These are phyloP conservation scores for Sarcocystis neurona DNA, from an alignment of 169 alveolate species.

Conservation along the genomic window DNA sequence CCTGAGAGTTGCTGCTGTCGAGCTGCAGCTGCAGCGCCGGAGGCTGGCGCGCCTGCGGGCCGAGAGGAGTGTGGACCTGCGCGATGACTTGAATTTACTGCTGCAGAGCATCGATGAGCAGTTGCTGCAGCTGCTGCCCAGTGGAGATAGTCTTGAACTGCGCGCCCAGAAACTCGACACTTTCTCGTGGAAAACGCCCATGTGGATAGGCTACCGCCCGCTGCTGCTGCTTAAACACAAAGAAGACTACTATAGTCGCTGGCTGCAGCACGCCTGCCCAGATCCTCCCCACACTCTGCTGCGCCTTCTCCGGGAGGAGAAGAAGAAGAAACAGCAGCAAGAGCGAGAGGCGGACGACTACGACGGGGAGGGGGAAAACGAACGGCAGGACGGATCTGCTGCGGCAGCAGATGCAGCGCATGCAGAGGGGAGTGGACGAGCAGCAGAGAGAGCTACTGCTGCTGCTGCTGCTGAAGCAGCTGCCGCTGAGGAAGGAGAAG, in stretches of 20 bases:
- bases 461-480: neutral
- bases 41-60: conserved; percentile 16
- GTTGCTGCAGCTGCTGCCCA: neutral
- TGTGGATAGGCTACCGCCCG: conserved; percentile 35
- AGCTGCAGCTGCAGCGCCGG: neutral
- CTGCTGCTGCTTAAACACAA: conserved; percentile 40
- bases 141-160: conserved; percentile 11
- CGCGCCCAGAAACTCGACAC: conserved; percentile 2
- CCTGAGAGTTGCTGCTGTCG: neutral
- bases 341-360: neutral
- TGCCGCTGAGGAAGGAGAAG: conserved; percentile 11
- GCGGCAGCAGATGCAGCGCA: neutral
- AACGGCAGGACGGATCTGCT: neutral
- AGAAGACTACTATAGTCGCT: neutral
- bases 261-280: conserved; percentile 24
- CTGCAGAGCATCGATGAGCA: neutral
- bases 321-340: conserved; percentile 31
- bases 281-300: conserved; percentile 31
- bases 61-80: neutral
- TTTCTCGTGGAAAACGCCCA: conserved; percentile 33
- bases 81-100: neutral
- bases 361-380: neutral
- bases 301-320: conserved; percentile 11
- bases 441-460: neutral
- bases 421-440: neutral